These are phyloP conservation scores for Viola pubescens DNA, from an alignment of 441 rosid genomes.

Conservation along the genomic window DNA sequence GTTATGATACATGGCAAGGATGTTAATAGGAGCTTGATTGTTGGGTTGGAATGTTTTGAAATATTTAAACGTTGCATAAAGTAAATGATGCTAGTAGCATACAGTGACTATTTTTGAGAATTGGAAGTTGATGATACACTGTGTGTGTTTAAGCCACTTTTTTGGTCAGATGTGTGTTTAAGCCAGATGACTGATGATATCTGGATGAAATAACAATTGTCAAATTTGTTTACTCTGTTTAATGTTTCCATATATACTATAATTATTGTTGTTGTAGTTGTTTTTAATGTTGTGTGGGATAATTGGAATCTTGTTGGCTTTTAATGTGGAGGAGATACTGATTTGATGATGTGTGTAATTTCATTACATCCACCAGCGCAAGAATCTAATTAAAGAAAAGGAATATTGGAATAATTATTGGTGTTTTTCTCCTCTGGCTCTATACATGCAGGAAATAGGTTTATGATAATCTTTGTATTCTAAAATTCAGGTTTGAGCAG, in stretches of 20 bases:
- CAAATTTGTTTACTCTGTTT: no score
- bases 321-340: background rate
- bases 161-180: no score
- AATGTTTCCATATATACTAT: no score
- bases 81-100: background rate
- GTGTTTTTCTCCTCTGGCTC: background rate
- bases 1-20: background rate
- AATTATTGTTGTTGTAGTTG: no score
- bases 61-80: no score
- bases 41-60: no score
- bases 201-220: no score
- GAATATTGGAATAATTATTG: background rate
- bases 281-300: background rate
- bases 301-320: background rate
- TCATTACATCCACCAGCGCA: no score
- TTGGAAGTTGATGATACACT: background rate
- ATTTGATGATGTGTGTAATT: background rate
- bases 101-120: background rate
- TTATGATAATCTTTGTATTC: background rate
- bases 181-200: no score
- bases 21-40: no score
- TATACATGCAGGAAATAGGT: background rate
- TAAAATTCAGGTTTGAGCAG: slow-evolving; percentile 41
- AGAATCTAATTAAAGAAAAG: background rate
- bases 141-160: background rate